Conservation (phyloP, 140 eudicot genomes). For the Senecio squalidus region DNA sequence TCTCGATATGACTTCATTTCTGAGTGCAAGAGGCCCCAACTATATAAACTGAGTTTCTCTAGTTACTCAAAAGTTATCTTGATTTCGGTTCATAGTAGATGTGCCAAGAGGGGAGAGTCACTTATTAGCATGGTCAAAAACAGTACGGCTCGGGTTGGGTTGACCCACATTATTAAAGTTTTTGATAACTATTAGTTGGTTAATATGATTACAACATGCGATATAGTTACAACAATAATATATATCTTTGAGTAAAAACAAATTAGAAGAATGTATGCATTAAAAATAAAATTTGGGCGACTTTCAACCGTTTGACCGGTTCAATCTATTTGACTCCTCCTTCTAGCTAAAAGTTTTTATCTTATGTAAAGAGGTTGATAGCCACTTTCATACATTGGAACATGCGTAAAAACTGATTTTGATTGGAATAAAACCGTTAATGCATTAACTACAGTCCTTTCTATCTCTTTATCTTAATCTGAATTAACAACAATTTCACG, state of each 20-base stretch:
- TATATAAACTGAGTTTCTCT: no score
- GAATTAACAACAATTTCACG: background rate
- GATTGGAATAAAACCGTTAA: background rate
- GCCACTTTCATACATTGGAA: background rate
- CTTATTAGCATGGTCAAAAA: background rate
- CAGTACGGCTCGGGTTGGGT: background rate
- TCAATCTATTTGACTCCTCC: background rate
- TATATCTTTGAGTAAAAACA: no score
- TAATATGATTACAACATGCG: no score
- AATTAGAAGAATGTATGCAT: background rate
- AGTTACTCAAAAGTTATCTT: no score
- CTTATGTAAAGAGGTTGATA: background rate
- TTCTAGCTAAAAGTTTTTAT: no score
- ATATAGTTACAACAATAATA: no score
- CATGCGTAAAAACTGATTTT: background rate
- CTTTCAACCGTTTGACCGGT: background rate
- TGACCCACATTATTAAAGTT: no score
- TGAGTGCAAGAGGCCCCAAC: no score
- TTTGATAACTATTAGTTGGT: no score
- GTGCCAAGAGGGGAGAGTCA: background rate
- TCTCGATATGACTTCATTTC: no score
- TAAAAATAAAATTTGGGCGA: background rate
- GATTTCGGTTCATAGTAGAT: background rate
- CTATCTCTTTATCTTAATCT: background rate
- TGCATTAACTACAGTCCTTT: background rate